Evolutionary conservation across 768 basidiomycete species (phyloP), one percentile per base, ranked within the genome.

Genomic region (Glaciozyma antarctica): DNA sequence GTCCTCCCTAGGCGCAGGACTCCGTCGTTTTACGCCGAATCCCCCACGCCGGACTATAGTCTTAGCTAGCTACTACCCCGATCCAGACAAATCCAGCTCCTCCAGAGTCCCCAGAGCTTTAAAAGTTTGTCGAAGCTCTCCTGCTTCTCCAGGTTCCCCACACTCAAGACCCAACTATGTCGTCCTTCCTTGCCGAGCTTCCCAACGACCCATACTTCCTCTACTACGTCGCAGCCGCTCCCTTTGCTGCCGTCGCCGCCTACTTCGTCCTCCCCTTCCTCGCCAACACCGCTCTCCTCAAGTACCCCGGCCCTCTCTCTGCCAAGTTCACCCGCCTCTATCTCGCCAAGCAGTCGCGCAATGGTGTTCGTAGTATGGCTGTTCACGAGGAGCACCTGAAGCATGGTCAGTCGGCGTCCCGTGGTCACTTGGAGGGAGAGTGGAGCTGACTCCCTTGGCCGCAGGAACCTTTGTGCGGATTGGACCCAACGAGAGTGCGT

Each of bases 311-410:
- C 0, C 88, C 88, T 0, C 79, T 82, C 62, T 72, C 85, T 12
- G 89, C 89, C 45, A 83, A 81, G 72, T 83, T 89, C 72, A 82
- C 85, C 15, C 85, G 87, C 73, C 66, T 81, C 4, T 91, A 88
- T 88, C 77, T 92, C 22, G 87, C 84, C 47, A 81, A 79, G 71
- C 79, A 84, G 43, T 78, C 81, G 43, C 83, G 83, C 53, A 76
- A 80, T n/a, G 88, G 89, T 2, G 85, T 87, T 68, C 83, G 89
- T 53, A 88, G 85, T 13, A 85, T 88, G 71, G 76, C 80, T 17
- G 84, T 93, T 5, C 88, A 93, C 72, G 74, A 82, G 59, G 76
- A 87, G 72, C 90, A 93, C 74, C 73, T 80, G 74, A 84, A 83
- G 78, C 82, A 89, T 64, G 90, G 90, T 86, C 72, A 60, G 28